phyloP scores from a whole-genome alignment of 345 rosid species.

The Erysimum cheiranthoides region DNA sequence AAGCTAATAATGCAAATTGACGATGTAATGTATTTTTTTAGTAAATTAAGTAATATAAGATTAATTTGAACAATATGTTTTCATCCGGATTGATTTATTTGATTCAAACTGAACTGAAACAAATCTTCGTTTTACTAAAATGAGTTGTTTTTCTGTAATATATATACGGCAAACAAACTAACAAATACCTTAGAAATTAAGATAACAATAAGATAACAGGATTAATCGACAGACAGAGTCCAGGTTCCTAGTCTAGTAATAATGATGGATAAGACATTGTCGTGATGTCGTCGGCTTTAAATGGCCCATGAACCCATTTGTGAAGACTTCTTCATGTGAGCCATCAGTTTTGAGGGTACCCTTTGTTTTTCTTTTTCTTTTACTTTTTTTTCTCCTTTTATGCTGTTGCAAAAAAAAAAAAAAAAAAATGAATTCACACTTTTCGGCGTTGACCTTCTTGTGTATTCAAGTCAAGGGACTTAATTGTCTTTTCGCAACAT shows the following conservation, averaged over 20 bases:
- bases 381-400: neutral
- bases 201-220: conserved; percentile 26
- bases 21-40: neutral
- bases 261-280: conserved; percentile 35
- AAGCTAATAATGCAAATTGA: neutral
- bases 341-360: conserved; percentile 39
- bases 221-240: conserved; percentile 27
- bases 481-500: neutral
- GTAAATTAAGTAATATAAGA: neutral
- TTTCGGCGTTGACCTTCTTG: neutral
- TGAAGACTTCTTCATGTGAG: conserved; percentile 38
- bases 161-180: neutral
- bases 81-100: neutral
- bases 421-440: conserved; percentile 1
- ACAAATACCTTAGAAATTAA: neutral
- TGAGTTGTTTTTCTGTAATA: neutral
- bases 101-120: neutral
- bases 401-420: neutral
- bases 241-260: conserved; percentile 41
- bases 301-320: conserved; percentile 42
- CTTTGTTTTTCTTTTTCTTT: conserved; percentile 22
- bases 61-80: neutral
- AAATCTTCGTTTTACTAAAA: neutral
- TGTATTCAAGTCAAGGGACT: conserved; percentile 19
- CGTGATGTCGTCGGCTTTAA: conserved; percentile 45